Evolutionary conservation across 208 protist genomes (phyloP).

Genomic region (Vickermania ingenoplastis): DNA sequence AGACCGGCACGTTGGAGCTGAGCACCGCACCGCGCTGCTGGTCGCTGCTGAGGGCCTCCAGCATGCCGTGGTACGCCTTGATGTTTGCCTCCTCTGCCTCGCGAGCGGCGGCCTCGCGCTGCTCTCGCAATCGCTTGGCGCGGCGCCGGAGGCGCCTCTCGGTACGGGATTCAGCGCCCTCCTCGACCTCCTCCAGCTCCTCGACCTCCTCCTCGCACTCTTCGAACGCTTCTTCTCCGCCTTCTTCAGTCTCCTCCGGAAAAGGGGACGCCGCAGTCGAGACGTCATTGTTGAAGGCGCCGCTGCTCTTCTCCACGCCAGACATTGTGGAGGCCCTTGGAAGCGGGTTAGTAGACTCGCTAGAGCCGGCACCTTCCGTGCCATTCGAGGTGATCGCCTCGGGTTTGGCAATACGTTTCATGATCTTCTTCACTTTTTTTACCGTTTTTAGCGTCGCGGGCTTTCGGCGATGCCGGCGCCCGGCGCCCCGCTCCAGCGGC

Average conservation of each 20-base stretch:
- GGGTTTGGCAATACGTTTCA: background rate
- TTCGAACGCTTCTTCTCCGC: background rate
- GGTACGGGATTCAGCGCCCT: background rate
- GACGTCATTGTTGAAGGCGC: background rate
- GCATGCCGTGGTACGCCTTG: slow-evolving; percentile 4
- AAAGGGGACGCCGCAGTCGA: background rate
- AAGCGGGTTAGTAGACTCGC: background rate
- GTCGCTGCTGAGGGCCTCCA: slow-evolving; percentile 8
- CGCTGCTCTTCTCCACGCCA: background rate
- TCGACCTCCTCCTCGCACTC: background rate
- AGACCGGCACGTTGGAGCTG: slow-evolving; percentile 26
- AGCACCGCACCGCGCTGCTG: slow-evolving; percentile 9
- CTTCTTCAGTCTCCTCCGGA: background rate
- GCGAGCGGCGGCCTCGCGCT: background rate
- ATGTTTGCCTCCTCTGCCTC: slow-evolving; percentile 14
- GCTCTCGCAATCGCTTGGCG: background rate
- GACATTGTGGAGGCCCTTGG: background rate
- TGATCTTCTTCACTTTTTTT: too few relatives aligned
- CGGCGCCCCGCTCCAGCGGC: background rate
- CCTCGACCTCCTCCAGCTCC: background rate
- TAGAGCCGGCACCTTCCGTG: too few relatives aligned
- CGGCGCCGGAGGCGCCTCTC: background rate
- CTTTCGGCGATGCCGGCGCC: background rate
- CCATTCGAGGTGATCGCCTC: too few relatives aligned
- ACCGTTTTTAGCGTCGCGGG: too few relatives aligned